These are phyloP conservation scores for Lasiodiplodia hormozganensis DNA, from an alignment of 2,329 filamentous ascomycete species.

Conservation along the genomic window DNA sequence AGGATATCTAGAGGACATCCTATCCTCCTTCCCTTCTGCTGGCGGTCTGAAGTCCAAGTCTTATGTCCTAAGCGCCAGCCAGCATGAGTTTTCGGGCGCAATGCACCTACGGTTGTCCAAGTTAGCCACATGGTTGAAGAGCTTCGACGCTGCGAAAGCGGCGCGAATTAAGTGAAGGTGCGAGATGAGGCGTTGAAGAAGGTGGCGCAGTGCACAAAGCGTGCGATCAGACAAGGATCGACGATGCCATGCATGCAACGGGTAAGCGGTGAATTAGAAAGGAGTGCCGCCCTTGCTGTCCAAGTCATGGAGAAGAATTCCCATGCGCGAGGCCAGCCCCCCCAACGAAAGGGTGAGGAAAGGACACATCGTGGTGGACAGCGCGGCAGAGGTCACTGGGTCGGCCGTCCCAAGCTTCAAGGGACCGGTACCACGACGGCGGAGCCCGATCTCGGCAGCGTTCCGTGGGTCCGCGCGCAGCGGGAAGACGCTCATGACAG, in stretches of 20 bases:
- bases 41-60: constrained; percentile 41
- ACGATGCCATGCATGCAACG: neutral
- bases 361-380: neutral
- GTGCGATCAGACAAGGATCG: neutral
- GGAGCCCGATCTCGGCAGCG: constrained; percentile 3
- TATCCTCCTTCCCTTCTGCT: constrained; percentile 36
- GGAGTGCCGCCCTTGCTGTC: neutral
- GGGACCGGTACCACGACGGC: constrained; percentile 4
- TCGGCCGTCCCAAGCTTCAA: constrained; percentile 5
- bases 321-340: neutral
- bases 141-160: neutral
- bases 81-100: constrained; percentile 24
- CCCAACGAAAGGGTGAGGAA: constrained; percentile 1
- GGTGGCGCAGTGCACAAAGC: neutral
- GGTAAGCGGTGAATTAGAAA: neutral
- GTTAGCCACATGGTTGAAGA: constrained; percentile 5
- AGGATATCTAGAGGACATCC: constrained; percentile 35
- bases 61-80: constrained; percentile 4
- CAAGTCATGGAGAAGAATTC: neutral
- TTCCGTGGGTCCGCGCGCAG: neutral
- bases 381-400: neutral
- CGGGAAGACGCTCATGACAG: neutral
- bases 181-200: neutral
- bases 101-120: constrained; percentile 10
- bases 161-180: neutral